Evolutionary conservation across 2,329 filamentous ascomycete genomes (phyloP), one percentile per base, ranked within the genome.

Genomic region (Alternaria ethzedia): DNA sequence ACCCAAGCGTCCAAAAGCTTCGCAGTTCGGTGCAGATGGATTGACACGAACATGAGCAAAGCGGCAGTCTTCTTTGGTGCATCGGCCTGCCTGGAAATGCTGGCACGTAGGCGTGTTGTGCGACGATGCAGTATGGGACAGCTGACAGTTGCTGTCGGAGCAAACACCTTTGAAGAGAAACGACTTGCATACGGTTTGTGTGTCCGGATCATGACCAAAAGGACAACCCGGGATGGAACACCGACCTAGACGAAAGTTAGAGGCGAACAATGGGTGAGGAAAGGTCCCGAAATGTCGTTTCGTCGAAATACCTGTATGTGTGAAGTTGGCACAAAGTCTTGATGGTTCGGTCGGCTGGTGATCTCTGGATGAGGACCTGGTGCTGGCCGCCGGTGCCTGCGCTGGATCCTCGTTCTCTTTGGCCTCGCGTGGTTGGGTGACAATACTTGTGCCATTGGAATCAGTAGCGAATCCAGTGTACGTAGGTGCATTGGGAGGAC

Each of bases 61-160:
- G 67, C 88, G 91, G 83, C 96, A 98, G 72, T 90, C 87, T 74
- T 89, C 82, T 78, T 97, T 97, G 74, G 90, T 91, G 84, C 96
- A 98, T 77, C 93, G 92, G 75, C 94, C 94, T 79, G 92, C 91
- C 79, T 93, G 88, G 83, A 93, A 97, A 83, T 97, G 94, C 79
- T 96, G 82, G 84, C 96, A 98, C 65, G 91, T 88, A 61, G 96
- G 94, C 58, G 92, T 92, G 81, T 95, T 91, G 80, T 97, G 88
- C 69, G 93, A 88, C 59, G 87, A 92, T 67, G 92, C 84, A 51
- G 96, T 90, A 86, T 98, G 96, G 67, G 94, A 97, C 64, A 98
- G 87, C 81, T 97, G 92, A 86, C 96, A 99, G 75, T 86, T 86
- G 75, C 93, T 93, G 79, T 88, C 88, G 71, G 85, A 83, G 83